Evolutionary conservation across 2,329 filamentous ascomycete species (phyloP), one percentile per base, ranked within the genome.

Genomic region (Phaeomoniella chlamydospora): DNA sequence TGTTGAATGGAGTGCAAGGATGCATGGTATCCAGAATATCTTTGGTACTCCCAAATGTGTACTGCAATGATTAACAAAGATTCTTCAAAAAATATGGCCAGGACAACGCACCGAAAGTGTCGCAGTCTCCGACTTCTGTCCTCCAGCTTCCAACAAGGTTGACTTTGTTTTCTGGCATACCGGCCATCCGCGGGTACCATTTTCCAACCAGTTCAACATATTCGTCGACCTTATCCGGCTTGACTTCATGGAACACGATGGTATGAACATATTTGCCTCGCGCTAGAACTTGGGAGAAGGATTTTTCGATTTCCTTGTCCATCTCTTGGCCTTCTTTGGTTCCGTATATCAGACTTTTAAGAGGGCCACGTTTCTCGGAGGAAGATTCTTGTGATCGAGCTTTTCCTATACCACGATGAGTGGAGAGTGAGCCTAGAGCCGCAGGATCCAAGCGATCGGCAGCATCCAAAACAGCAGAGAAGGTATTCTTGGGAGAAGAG

Each of bases 1-100:
- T 70, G 65, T 41, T 83, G 76, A 46, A 96, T 94, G 48, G 72
- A 74, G 64, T 94, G 74, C 33, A 94, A 70, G 14, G 90, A 96
- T 41, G 80, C 77, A 60, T 98, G 90, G 60, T 96, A 96, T 41
- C 90, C 90, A 49, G 87, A 72, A 62, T 96, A 98, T 50, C 87
- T 80, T 61, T 96, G 87, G 59, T 98, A 98, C 60, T 98, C 90
- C 90, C 90, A 98, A 52, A 98, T 98, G 57, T 98, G 90, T 35
- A 98, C 90, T 96, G 49, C 36, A 34, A 29, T 13, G 34, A n/a
- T 37, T 59, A 51, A 61, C 54, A 45, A 45, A 35, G 44, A 4
- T 47, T 37, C n/a, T 34, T 29, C 29, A 14, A 17, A 5, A 16
- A 4, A 15, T 19, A 29, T 14, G 13, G 12, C 32, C 17, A n/a